These are phyloP conservation scores for Avena insularis DNA, from an alignment of 176 grass and related monocot species.

Conservation along the genomic window DNA sequence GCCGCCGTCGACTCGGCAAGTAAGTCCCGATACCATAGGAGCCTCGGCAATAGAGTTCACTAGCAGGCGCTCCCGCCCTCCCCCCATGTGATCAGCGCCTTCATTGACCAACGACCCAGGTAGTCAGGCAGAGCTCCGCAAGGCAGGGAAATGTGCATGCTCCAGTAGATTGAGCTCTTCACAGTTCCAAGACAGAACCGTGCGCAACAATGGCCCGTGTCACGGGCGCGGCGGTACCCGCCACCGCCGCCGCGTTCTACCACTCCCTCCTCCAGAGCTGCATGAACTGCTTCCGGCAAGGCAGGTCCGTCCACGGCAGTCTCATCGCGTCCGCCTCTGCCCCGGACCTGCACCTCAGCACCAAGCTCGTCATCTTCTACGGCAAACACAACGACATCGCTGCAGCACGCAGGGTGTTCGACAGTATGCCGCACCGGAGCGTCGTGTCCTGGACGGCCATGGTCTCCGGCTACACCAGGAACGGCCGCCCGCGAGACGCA, in stretches of 20 bases:
- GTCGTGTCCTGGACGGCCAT: slow-evolving; percentile 82
- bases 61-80: background rate
- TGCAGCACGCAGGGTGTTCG: slow-evolving; percentile 57
- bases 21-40: background rate
- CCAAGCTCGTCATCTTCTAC: slow-evolving; percentile 76
- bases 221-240: background rate
- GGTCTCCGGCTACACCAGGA: slow-evolving; percentile 70
- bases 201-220: slow-evolving; percentile 19
- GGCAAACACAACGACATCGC: slow-evolving; percentile 44
- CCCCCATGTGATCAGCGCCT: background rate
- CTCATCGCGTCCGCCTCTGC: slow-evolving; percentile 1
- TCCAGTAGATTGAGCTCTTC: background rate
- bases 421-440: slow-evolving; percentile 65
- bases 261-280: slow-evolving; percentile 66
- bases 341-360: slow-evolving; percentile 57
- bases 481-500: slow-evolving; percentile 50
- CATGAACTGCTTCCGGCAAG: slow-evolving; percentile 54
- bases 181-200: background rate
- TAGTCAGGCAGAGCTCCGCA: background rate
- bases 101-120: background rate
- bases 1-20: background rate
- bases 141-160: background rate
- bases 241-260: slow-evolving; percentile 37
- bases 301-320: slow-evolving; percentile 51
- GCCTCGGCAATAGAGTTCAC: background rate